Evolutionary conservation across 345 rosid species (phyloP), one percentile per base, ranked within the genome.

Genomic region (Orychophragmus violaceus): DNA sequence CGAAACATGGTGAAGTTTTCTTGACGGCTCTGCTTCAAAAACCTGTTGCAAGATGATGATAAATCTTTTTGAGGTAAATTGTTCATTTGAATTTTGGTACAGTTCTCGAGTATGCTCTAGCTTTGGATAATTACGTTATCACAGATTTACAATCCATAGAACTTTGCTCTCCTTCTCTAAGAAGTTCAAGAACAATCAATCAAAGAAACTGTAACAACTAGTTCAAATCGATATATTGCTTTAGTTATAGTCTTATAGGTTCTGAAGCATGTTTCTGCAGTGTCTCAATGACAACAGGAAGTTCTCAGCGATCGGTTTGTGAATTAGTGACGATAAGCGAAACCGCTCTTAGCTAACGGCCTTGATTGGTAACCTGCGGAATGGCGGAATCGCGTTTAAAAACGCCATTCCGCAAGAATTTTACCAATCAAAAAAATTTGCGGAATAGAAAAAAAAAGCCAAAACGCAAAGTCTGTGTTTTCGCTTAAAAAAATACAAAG

Each of bases 11-110:
- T n/a, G 97, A 90, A 74, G 91, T 94, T 68, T 94, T 85, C 74
- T 80, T 94, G 83, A 84, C 95, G 42, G 97, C 97, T 62, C 67
- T 94, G 58, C 76, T 94, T 79, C 97, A 88, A 54, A 94, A 94
- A 69, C 97, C 96, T 6, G 67, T 77, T 24, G 77, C 85, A n/a
- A 87, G 77, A 74, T 86, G 76, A 74, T 85, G 58, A 53, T 71
- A 0, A 23, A 45, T 11, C n/a, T 39, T 54, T 46, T 6, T 14
- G 22, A 65, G 71, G 76, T 72, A 62, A 17, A 2, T 39, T 59
- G 13, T 46, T 4, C 49, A 27, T 37, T 22, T 27, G 56, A 25
- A 29, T 8, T 32, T 66, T 64, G 30, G 12, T 56, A 3, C 8
- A 14, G 11, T 32, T 5, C 6, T 46, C 36, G 28, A 17, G 11